Evolutionary conservation across 768 basidiomycete genomes (phyloP).

Genomic region (Infundibulicybe gibba): DNA sequence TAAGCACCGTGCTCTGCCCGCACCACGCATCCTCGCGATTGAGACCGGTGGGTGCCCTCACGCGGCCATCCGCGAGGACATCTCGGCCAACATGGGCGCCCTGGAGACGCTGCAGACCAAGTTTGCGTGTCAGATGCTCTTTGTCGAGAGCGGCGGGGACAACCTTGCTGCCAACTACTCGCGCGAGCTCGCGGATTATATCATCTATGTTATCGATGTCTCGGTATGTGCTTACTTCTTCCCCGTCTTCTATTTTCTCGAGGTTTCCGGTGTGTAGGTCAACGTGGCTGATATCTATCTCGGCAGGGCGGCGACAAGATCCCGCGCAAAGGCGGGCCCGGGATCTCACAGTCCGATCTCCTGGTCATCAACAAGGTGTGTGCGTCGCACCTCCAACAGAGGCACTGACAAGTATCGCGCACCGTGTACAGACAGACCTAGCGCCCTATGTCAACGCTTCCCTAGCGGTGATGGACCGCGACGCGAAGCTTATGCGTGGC

Average conservation of each 20-base stretch:
- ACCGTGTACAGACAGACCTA: conserved; percentile 71
- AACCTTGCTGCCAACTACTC: conserved; percentile 98
- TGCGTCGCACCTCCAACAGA: no score
- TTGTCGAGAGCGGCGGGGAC: conserved; percentile 96
- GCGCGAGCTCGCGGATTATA: conserved; percentile 94
- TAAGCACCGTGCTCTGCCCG: conserved; percentile 82
- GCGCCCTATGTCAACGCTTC: conserved; percentile 92
- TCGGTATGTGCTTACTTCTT: conserved; percentile 42
- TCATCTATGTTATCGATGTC: conserved; percentile 90
- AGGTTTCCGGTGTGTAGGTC: background rate
- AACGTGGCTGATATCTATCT: background rate
- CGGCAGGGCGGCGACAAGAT: conserved; percentile 94
- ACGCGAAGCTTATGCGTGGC: conserved; percentile 91
- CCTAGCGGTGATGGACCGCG: conserved; percentile 90
- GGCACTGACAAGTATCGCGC: background rate
- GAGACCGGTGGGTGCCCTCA: conserved; percentile 99
- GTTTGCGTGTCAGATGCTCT: conserved; percentile 84
- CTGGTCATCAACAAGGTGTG: conserved; percentile 91
- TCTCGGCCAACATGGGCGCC: conserved; percentile 95
- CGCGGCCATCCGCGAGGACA: conserved; percentile 97
- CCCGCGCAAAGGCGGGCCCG: conserved; percentile 96
- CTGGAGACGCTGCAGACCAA: conserved; percentile 92
- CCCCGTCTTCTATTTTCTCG: no score
- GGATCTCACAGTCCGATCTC: conserved; percentile 94
- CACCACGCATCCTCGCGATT: conserved; percentile 87